phyloP scores from a whole-genome alignment of 2,329 filamentous ascomycete genomes.

The Colletotrichum melonis region DNA sequence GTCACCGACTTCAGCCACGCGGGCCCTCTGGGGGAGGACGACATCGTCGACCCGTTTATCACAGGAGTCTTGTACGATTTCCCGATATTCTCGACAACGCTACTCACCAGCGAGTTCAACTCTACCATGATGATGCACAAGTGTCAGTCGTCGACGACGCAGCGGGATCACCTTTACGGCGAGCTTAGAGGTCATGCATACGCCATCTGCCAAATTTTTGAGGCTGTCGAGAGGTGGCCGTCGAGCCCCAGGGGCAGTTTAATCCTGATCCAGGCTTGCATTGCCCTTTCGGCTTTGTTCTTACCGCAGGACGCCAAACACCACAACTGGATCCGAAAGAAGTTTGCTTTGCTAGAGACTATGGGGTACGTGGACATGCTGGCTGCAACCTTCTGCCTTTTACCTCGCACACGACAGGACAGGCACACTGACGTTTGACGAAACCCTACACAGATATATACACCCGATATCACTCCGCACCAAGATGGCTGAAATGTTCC shows the following conservation, averaged over 20 bases:
- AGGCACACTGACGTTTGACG: conserved; percentile 2
- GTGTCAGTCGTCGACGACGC: conserved; percentile 73
- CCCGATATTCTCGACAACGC: conserved; percentile 79
- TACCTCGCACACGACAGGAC: background rate
- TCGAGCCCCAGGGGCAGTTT: conserved; percentile 76
- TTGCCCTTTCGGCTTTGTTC: conserved; percentile 83
- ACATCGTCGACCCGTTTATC: conserved; percentile 80
- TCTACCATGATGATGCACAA: conserved; percentile 84
- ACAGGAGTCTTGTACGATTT: conserved; percentile 77
- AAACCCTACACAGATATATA: conserved; percentile 74
- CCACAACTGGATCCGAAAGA: conserved; percentile 82
- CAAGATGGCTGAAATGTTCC: conserved; percentile 82
- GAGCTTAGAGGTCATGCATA: conserved; percentile 73
- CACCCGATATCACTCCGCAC: conserved; percentile 79
- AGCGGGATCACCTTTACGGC: conserved; percentile 59
- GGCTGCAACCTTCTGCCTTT: conserved; percentile 5
- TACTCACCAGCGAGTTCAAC: conserved; percentile 80
- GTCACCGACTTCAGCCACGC: conserved; percentile 72
- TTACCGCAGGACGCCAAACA: conserved; percentile 80
- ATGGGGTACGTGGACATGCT: conserved; percentile 72
- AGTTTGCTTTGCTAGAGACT: conserved; percentile 82
- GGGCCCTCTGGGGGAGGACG: conserved; percentile 64
- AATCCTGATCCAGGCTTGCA: conserved; percentile 77
- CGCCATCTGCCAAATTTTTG: conserved; percentile 81
- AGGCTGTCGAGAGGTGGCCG: conserved; percentile 80